Evolutionary conservation across 208 protist genomes (phyloP).

Genomic region (Naegleria fowleri): DNA sequence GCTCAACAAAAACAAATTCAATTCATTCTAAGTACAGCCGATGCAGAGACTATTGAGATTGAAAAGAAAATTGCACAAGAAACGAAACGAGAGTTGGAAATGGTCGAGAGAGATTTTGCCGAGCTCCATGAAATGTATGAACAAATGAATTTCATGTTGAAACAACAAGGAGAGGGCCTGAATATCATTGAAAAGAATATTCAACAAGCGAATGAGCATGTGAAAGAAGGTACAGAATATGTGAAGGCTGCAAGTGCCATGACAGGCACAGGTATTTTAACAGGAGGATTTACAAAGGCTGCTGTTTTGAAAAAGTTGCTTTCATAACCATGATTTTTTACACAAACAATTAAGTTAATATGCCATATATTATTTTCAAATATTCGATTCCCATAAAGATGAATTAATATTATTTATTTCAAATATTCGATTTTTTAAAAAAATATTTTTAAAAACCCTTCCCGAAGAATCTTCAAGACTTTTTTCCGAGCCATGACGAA

Average conservation of each 20-base stretch:
- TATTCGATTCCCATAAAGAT: too few species aligned
- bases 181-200: not conserved
- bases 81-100: not conserved
- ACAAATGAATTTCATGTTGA: not conserved
- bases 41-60: not conserved
- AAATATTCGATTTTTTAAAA: too few species aligned
- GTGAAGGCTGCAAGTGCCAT: not conserved
- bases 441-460: too few species aligned
- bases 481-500: too few species aligned
- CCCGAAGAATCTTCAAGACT: too few species aligned
- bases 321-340: too few species aligned
- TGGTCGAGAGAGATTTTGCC: not conserved
- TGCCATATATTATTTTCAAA: too few species aligned
- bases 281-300: not conserved
- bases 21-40: not conserved
- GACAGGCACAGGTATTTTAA: not conserved
- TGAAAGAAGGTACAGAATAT: not conserved
- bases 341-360: too few species aligned
- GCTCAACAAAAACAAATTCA: not conserved
- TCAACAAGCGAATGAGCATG: not conserved
- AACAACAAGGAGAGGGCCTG: not conserved
- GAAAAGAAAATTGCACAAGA: not conserved
- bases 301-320: not conserved
- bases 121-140: constrained; percentile 8
- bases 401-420: too few species aligned